phyloP scores from a whole-genome alignment of 2,329 filamentous ascomycete genomes.

The Xylaria multiplex region DNA sequence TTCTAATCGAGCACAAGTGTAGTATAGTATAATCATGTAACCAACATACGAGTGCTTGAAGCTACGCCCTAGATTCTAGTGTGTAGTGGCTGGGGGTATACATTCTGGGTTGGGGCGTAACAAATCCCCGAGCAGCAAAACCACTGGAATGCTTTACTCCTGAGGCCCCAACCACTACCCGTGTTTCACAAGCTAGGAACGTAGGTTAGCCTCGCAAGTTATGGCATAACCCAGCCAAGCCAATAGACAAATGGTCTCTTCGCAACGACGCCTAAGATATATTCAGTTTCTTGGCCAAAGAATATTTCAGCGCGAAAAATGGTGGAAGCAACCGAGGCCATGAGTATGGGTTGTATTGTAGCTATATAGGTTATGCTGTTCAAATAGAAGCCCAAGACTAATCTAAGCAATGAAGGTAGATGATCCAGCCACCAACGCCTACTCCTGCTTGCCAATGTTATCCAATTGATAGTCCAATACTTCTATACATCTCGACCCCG shows the following conservation, averaged over 20 bases:
- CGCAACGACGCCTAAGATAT: not conserved
- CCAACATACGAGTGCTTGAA: not conserved
- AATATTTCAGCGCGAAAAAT: not conserved
- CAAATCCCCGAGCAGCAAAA: conserved; percentile 6
- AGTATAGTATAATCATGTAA: not conserved
- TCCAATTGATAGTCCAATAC: conserved; percentile 34
- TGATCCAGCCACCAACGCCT: conserved; percentile 35
- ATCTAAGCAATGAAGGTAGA: conserved; percentile 7
- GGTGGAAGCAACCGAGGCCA: not conserved
- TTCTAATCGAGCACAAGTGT: no score
- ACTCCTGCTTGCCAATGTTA: conserved; percentile 38
- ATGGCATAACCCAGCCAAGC: not conserved
- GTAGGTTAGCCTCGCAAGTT: not conserved
- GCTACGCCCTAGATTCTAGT: not conserved
- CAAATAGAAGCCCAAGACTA: not conserved
- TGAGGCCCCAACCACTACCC: not conserved
- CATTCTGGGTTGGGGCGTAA: conserved; percentile 32
- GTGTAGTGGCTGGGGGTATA: not conserved
- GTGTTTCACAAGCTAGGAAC: not conserved
- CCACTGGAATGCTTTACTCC: conserved; percentile 33
- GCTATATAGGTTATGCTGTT: not conserved
- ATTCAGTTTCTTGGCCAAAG: not conserved
- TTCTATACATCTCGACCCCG: conserved; percentile 10
- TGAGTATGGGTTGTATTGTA: conserved; percentile 4
- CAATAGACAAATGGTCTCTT: not conserved